Conservation (phyloP, 495 filamentous ascomycete genomes). For the Penicillium coffeae region DNA sequence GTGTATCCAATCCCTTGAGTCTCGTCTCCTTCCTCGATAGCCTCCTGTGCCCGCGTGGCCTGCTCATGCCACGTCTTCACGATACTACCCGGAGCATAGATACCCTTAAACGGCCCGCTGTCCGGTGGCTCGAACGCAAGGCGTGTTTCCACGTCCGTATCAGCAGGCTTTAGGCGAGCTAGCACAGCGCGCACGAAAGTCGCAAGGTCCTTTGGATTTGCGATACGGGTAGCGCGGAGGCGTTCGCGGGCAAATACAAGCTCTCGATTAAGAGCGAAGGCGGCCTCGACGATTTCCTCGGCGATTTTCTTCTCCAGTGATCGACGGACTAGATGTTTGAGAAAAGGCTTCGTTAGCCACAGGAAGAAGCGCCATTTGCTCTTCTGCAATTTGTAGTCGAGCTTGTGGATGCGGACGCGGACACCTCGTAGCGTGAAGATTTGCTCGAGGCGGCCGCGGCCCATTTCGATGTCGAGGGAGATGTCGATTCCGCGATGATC, state of each 20-base stretch:
- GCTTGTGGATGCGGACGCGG: conserved; percentile 77
- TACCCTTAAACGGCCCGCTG: conserved; percentile 69
- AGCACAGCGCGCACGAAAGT: conserved; percentile 81
- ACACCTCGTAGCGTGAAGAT: conserved; percentile 75
- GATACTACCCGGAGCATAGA: conserved; percentile 84
- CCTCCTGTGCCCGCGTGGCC: conserved; percentile 61
- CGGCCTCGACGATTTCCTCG: conserved; percentile 59
- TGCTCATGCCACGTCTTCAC: conserved; percentile 85
- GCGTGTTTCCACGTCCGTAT: conserved; percentile 68
- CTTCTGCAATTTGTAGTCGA: conserved; percentile 70
- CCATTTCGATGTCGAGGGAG: conserved; percentile 75
- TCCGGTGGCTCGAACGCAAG: conserved; percentile 63
- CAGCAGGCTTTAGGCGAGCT: conserved; percentile 65
- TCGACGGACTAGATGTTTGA: conserved; percentile 75
- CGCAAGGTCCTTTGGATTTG: conserved; percentile 70
- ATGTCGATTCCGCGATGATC: conserved; percentile 86
- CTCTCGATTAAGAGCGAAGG: conserved; percentile 77
- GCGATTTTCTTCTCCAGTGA: conserved; percentile 77
- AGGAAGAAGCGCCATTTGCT: conserved; percentile 71
- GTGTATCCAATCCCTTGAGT: conserved; percentile 33
- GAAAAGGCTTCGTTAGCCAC: conserved; percentile 81
- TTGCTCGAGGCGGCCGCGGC: conserved; percentile 67
- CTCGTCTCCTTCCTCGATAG: conserved; percentile 53
- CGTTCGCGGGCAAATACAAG: conserved; percentile 81
- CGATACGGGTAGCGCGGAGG: conserved; percentile 77